These are phyloP conservation scores for Mycena galopus DNA, from an alignment of 768 basidiomycete genomes.

Conservation along the genomic window DNA sequence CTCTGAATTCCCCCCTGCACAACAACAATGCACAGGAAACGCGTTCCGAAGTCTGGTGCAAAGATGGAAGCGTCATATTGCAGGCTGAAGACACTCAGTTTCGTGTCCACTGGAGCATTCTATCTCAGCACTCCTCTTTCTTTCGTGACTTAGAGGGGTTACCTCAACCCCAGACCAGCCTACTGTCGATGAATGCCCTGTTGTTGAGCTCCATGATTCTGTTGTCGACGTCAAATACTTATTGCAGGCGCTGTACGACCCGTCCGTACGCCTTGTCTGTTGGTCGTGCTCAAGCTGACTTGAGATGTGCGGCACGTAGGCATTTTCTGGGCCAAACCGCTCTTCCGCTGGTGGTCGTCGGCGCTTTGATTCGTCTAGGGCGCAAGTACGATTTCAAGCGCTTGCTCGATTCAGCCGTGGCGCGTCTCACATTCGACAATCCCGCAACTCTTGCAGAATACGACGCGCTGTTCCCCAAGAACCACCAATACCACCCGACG, in stretches of 20 bases:
- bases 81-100: not conserved
- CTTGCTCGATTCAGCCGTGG: not conserved
- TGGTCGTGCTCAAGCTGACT: not conserved
- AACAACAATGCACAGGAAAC: no score
- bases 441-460: not conserved
- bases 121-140: not conserved
- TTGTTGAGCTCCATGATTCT: no score
- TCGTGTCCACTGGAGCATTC: not conserved
- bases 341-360: not conserved
- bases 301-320: not conserved
- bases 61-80: not conserved
- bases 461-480: not conserved
- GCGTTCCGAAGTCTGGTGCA: not conserved
- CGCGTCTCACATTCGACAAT: not conserved
- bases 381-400: not conserved
- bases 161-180: not conserved
- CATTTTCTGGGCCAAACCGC: not conserved
- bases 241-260: not conserved
- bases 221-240: not conserved
- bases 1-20: no score
- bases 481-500: no score
- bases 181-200: not conserved
- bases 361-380: not conserved
- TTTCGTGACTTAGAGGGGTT: not conserved
- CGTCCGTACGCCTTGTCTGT: not conserved